Evolutionary conservation across 805 yeast species (phyloP), one percentile per base, ranked within the genome.

Genomic region (Danielozyma ontarioensis): DNA sequence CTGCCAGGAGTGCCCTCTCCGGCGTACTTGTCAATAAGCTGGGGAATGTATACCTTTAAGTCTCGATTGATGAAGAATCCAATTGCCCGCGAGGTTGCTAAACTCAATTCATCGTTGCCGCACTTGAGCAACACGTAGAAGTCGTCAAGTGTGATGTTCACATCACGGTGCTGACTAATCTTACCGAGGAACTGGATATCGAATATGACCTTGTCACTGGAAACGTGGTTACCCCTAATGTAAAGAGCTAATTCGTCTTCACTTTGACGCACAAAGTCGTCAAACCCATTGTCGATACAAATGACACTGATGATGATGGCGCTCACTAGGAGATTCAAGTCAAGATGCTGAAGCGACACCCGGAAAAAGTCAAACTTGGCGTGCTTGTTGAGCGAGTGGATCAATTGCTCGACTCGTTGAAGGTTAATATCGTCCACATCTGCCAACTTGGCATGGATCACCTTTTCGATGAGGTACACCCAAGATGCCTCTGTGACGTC

Each of bases 81-180:
- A 18, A 78, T 49, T 0, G 80, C 64, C 31, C 69, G 66, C 1
- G 82, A 72, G 2, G 82, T 68, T 15, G 74, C 72, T 5, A 62
- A 41, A 33, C 64, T 64, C 4, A 70, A 47, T 4, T 51, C 36
- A 6, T 55, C 56, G 24, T 68, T 70, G 8, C 62, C 51, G 3
- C 42, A 44, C 7, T 48, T 49, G 38, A 68, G 48, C 37, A 58
- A 46, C 13, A 35, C 37, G 42, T 55, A 51, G 42, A 77, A 51
- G 13, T 67, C 57, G 1, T 54, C 61, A 17, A 70, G 44, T 3
- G 61, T 51, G 14, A 62, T 43, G 4, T 29, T 22, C 19, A 35
- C 27, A 5, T 28, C 34, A 5, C 26, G 25, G 11, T 13, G 29
- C 2, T 41, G 27, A n/a, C 74, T 70, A 19, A 74, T 58, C 36